Base-by-base conservation (phyloP, 805 yeast species). In the Saccharomyces jurei region DNA sequence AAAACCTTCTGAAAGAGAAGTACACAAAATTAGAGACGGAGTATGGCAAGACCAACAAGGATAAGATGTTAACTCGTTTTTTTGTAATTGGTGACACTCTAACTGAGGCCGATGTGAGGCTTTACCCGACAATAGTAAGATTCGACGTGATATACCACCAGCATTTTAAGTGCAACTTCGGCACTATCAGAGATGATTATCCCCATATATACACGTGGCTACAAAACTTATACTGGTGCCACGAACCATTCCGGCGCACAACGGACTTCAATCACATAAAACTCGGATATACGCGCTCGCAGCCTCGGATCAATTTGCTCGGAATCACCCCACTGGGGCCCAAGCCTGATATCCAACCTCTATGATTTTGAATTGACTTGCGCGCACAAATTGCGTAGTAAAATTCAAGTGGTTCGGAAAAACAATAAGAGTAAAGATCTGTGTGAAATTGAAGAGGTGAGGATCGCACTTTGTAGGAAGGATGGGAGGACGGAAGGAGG, bases 101-200 rank as follows among this genome's bases (percentile, higher is more conserved):
- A 54, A 89, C 96, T 1, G 96, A 91, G 72, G 95, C 94, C 8
- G 97, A 90, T 68, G 76, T 90, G 56, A 77, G 97, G 57, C 79
- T 90, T 51, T 90, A 72, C 75, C 82, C 96, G 26, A 90, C 97
- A 3, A 83, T 90, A 55, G 76, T 89, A 49, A 81, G 97, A 61
- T 90, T 91, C 63, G 97, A 90, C 69, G 86, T 92, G 1, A 95
- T 89, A 26, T 90, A 91, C 67, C 91, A 85, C 53, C 96, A 90
- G 70, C 97, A 90, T 71, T 90, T 90, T 81, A 91, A 90, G 73
- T 87, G 96, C 70, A 91, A 90, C 71, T 68, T 88, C 57, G 83
- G 83, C 52, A 85, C 82, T 77, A 86, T 90, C 65, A 80, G 96
- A 65, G 66, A 63, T 48, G 86, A 87, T 60, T 91, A 81, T 68